Evolutionary conservation across 2,329 filamentous ascomycete genomes (phyloP).

Genomic region (Microdochium trichocladiopsis): DNA sequence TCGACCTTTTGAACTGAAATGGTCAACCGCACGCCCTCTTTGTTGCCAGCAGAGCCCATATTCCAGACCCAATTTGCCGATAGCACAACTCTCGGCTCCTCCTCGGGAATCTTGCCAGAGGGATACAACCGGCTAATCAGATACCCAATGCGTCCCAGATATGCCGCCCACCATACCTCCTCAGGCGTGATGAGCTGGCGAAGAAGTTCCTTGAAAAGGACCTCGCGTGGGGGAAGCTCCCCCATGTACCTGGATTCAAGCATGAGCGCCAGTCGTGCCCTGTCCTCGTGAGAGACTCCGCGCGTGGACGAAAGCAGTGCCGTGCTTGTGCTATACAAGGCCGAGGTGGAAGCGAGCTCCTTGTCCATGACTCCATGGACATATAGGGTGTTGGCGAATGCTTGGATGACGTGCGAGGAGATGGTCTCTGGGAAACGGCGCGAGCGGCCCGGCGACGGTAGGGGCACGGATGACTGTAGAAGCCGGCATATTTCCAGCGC

Average conservation of each 20-base stretch:
- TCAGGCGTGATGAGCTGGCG: constrained; percentile 43
- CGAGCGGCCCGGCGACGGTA: constrained; percentile 1
- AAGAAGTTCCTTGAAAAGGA: constrained; percentile 45
- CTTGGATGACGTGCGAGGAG: constrained; percentile 37
- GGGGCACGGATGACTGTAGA: constrained; percentile 39
- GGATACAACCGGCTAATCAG: constrained; percentile 55
- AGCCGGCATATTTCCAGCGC: constrained; percentile 36
- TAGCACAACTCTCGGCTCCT: constrained; percentile 30
- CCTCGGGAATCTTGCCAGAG: constrained; percentile 38
- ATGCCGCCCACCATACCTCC: constrained; percentile 59
- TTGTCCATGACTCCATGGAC: constrained; percentile 41
- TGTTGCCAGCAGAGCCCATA: constrained; percentile 28
- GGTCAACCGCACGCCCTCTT: constrained; percentile 33
- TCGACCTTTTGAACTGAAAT: constrained; percentile 31
- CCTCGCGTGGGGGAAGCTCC: constrained; percentile 51
- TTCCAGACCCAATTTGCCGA: constrained; percentile 31
- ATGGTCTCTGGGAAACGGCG: constrained; percentile 30
- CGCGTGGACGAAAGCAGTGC: constrained; percentile 55
- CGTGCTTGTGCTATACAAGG: constrained; percentile 55
- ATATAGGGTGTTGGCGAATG: constrained; percentile 54
- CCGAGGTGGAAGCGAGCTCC: constrained; percentile 48
- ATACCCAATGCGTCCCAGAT: constrained; percentile 52
- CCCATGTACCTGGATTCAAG: constrained; percentile 59
- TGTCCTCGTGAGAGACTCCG: constrained; percentile 53
- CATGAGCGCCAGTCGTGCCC: constrained; percentile 53